Base-by-base conservation (phyloP, 495 filamentous ascomycete species). In the Aspergillus bridgeri region DNA sequence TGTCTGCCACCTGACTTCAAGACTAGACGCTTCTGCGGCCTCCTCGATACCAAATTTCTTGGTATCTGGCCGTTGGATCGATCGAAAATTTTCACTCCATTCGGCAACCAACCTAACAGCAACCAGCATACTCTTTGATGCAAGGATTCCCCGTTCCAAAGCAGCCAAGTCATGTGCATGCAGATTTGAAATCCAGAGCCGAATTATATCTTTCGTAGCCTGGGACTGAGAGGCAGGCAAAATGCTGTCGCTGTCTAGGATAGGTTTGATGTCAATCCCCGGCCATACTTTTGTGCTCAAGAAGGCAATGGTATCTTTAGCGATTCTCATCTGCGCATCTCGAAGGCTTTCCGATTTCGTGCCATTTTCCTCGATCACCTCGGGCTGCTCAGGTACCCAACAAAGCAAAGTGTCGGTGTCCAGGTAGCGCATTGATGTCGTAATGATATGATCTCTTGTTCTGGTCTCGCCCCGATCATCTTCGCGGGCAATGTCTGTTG, bases 361-460 rank as follows among this genome's bases (percentile, higher is more conserved):
- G n/a, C 58, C 64, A 15, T 70, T 54, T 9, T 65, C 65, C 8
- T 65, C 71, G 19, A 63, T 33, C 19, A 73, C 68, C 52, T 79
- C 66, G 58, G 54, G 17, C 24, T 78, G 73, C 61, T 88, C 88
- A 3, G 88, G 88, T 20, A 89, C 90, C 87, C 89, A 93, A 78
- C 94, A 98, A 9, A 98, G 82, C n/a, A 97, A 74, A 0, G 90
- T 92, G 70, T 98, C 94, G 0, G 94, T 98, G 55, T 92, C 85
- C 6, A 98, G 77, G 69, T 98, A 97, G 8, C 88, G 82, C 79
- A 98, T 81, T 33, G 91, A 71, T 49, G 83, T 88, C 11, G 66
- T 74, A 19, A 87, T 70, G 15, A 96, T 86, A 29, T 80, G 76
- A 1, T 79, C 63, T 43, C 92, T 78, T 27, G 75, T 74, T 6